A percentile compares a stretch with the other conserved stretches of the same genome.
These are phyloP conservation scores for Geosiphon pyriformis DNA, from an alignment of 192 early-diverging fungal genomes.

Conservation along the genomic window DNA sequence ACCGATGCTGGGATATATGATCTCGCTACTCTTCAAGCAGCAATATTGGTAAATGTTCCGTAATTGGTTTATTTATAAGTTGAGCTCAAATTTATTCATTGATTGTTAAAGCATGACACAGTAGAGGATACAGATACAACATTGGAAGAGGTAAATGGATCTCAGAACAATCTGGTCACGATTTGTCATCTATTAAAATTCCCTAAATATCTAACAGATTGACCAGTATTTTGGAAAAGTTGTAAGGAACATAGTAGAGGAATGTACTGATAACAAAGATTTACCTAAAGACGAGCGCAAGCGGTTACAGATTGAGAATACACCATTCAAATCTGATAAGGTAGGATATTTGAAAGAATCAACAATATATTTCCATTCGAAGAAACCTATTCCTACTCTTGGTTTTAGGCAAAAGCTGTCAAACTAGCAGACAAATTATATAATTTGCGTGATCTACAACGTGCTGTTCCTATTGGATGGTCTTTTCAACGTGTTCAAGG, in stretches of 20 bases:
- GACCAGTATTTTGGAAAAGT: conserved; percentile 41
- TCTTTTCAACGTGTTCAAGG: conserved; percentile 35
- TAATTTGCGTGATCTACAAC: conserved; percentile 51
- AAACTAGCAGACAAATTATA: conserved; percentile 65
- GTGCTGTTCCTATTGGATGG: conserved; percentile 47
- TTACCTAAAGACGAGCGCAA: conserved; percentile 48
- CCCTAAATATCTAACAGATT: conserved; percentile 27
- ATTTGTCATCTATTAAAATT: conserved; percentile 6
- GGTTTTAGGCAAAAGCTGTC: conserved; percentile 53
- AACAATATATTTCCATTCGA: no score
- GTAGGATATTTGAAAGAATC: conserved; percentile 14
- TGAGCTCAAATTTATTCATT: not conserved
- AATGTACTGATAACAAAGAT: conserved; percentile 57
- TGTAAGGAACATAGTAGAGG: conserved; percentile 46
- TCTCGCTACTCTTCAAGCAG: conserved; percentile 42
- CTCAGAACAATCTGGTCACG: no score
- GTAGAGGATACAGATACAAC: conserved; percentile 64
- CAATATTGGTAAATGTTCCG: conserved; percentile 36
- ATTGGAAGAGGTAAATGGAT: conserved; percentile 47
- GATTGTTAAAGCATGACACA: conserved; percentile 61
- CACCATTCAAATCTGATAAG: conserved; percentile 44
- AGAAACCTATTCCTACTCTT: no score
- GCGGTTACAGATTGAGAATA: conserved; percentile 50
- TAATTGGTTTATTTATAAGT: not conserved
- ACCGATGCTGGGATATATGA: conserved; percentile 48